Evolutionary conservation across 495 filamentous ascomycete genomes (phyloP), one percentile per base, ranked within the genome.

Genomic region (Pseudotulostoma volvatum): DNA sequence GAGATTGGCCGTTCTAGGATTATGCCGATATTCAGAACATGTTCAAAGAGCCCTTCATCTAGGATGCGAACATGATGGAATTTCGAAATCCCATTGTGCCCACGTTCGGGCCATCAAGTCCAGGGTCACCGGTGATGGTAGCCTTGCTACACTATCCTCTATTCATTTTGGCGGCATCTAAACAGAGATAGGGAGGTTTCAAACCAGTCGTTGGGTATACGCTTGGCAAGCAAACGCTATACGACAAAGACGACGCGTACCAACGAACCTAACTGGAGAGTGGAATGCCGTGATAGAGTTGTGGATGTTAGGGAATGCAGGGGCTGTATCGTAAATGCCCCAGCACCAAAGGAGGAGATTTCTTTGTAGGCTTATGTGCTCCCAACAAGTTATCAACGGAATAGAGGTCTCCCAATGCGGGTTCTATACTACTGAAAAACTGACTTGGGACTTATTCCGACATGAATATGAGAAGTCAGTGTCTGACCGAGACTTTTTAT

Each of bases 1-100:
- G 23, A 5, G 23, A 28, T 28, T 28, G 23, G 23, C 23, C 23
- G 5, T 28, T 28, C 11, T 28, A 11, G 23, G 23, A 28, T 11
- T 28, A 28, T 28, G 23, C 23, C 5, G 23, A 28, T 28, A 28
- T 28, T 11, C 11, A 28, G n/a, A n/a, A 28, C 5, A 5, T 28
- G 23, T 28, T 5, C 5, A 28, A 28, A 28, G 23, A 11, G 11
- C 11, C 23, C 23, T 11, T 28, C 23, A 28, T 11, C 23, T 28
- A 11, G 23, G 23, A 5, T 5, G 11, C 23, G 23, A 28, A 28
- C 23, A 28, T 28, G 23, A 11, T 11, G 11, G 23, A 28, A 28
- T 28, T 28, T 28, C 13, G 33, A 17, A 47, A 36, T n/a, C 9
- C 41, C 36, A 17, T 39, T 40, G 40, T 48, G 44, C 35, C 43